These are phyloP conservation scores for Cyberlindnera veronae DNA, from an alignment of 805 yeast genomes.

Conservation along the genomic window DNA sequence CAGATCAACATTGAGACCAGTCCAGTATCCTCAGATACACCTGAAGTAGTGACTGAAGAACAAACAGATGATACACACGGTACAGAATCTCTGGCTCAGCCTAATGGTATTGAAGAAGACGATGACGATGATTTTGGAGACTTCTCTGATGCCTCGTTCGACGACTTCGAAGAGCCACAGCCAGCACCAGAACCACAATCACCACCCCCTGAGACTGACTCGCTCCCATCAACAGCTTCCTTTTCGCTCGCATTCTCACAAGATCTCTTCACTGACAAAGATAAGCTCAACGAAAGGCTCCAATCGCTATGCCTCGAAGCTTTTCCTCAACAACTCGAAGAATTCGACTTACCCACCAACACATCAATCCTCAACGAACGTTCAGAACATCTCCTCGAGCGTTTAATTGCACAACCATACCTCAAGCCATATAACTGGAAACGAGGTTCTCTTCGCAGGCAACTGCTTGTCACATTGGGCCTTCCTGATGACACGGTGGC, in stretches of 20 bases:
- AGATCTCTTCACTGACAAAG: constrained; percentile 9
- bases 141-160: constrained; percentile 34
- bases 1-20: no score
- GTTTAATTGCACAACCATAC: constrained; percentile 45
- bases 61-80: not conserved
- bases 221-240: not conserved
- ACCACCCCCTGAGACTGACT: not conserved
- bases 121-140: constrained; percentile 32
- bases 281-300: constrained; percentile 7
- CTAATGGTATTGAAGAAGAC: constrained; percentile 12
- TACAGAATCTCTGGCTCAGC: no score
- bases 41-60: not conserved
- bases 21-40: no score
- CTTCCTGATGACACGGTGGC: constrained; percentile 66
- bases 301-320: constrained; percentile 9
- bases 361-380: constrained; percentile 29
- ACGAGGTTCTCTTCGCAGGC: constrained; percentile 59
- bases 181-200: constrained; percentile 2
- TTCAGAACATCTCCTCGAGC: constrained; percentile 40
- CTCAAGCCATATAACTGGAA: constrained; percentile 67
- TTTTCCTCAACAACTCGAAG: constrained; percentile 11
- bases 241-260: constrained; percentile 19
- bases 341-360: constrained; percentile 9
- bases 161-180: constrained; percentile 27
- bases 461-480: constrained; percentile 60